Conservation (phyloP, 495 filamentous ascomycete species). For the Bryoglossum gracile region DNA sequence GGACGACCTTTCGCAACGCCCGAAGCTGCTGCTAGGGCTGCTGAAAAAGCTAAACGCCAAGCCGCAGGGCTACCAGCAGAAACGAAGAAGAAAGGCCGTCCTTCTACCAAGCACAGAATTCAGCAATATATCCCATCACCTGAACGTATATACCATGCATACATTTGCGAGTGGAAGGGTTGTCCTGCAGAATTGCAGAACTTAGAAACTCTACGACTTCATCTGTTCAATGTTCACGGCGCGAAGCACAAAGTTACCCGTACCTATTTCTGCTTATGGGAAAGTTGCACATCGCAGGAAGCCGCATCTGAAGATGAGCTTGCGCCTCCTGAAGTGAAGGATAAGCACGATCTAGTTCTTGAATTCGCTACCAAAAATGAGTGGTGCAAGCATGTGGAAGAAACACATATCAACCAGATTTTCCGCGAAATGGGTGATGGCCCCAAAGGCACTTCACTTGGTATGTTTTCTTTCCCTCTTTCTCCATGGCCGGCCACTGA, state of each 20-base stretch:
- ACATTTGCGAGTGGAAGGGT: slow-evolving; percentile 53
- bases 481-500: too few species aligned
- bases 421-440: slow-evolving; percentile 56
- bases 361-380: slow-evolving; percentile 25
- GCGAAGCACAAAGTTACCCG: slow-evolving; percentile 17
- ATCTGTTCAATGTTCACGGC: slow-evolving; percentile 50
- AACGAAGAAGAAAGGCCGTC: slow-evolving; percentile 8
- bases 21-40: slow-evolving; percentile 7
- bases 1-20: slow-evolving; percentile 7
- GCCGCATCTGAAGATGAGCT: not conserved
- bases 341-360: not conserved
- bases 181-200: slow-evolving; percentile 64
- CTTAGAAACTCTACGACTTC: slow-evolving; percentile 51
- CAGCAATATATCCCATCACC: not conserved
- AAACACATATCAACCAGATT: slow-evolving; percentile 43
- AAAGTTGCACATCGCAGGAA: slow-evolving; percentile 28
- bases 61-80: not conserved
- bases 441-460: slow-evolving; percentile 38
- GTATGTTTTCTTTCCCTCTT: slow-evolving; percentile 41
- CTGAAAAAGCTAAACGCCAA: slow-evolving; percentile 1
- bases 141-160: slow-evolving; percentile 24
- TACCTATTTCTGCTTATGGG: slow-evolving; percentile 37
- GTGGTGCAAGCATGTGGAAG: slow-evolving; percentile 48
- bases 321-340: not conserved
- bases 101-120: not conserved